These are phyloP conservation scores for Cutaneotrichosporon sp. DNA, from an alignment of 1,284 basidiomycete genomes.

Conservation along the genomic window DNA sequence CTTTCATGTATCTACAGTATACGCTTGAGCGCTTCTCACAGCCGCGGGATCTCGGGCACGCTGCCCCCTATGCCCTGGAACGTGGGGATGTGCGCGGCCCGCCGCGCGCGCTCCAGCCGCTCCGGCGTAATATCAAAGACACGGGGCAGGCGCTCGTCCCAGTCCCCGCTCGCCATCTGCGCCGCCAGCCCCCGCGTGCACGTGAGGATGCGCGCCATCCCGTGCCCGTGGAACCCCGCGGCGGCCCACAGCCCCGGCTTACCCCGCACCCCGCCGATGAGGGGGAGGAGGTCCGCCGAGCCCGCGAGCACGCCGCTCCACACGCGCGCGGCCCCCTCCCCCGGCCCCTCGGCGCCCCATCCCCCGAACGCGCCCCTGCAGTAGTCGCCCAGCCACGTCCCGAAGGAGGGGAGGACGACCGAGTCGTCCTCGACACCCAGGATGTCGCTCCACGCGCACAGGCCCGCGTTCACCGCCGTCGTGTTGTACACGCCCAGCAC, in stretches of 20 bases:
- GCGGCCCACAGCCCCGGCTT: constrained; percentile 24
- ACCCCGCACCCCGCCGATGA: constrained; percentile 30
- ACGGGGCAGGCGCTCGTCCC: constrained; percentile 22
- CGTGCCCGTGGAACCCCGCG: constrained; percentile 14
- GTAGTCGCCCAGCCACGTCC: constrained; percentile 13
- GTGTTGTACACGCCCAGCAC: constrained; percentile 26
- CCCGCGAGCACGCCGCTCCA: constrained; percentile 36
- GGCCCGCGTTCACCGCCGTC: not conserved
- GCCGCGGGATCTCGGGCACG: not conserved
- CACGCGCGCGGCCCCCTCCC: constrained; percentile 30
- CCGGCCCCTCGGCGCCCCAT: constrained; percentile 30
- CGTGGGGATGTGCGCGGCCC: not conserved
- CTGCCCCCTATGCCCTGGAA: not conserved
- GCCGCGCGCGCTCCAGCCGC: not conserved
- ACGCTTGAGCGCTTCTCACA: no score
- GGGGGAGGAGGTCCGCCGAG: constrained; percentile 32
- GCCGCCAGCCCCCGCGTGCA: constrained; percentile 25
- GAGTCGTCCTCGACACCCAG: constrained; percentile 24
- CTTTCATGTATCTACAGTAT: no score
- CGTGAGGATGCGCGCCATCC: constrained; percentile 31
- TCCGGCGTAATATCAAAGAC: not conserved
- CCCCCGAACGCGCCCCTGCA: constrained; percentile 24
- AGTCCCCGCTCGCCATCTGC: constrained; percentile 20
- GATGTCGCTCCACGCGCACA: constrained; percentile 17
- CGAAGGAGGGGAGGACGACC: constrained; percentile 15